These are phyloP conservation scores for Oryza meyeriana DNA, from an alignment of 176 grass and related monocot species.

Conservation along the genomic window DNA sequence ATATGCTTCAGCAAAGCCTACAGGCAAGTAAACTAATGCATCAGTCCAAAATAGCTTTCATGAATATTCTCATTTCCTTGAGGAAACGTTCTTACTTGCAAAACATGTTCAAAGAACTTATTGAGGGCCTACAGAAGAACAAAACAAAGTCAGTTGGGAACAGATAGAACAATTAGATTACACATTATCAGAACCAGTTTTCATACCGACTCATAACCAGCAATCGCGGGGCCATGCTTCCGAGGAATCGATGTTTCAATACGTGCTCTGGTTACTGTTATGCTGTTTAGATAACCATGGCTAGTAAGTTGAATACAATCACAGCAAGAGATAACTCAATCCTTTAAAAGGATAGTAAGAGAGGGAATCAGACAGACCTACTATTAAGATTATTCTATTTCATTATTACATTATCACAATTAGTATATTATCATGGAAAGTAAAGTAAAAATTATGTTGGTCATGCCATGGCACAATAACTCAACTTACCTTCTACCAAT, in stretches of 20 bases:
- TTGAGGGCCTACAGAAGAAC: slow-evolving; percentile 75
- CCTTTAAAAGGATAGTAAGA: slow-evolving; percentile 16
- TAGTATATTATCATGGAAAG: neutral
- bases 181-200: neutral
- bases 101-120: slow-evolving; percentile 94
- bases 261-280: slow-evolving; percentile 75
- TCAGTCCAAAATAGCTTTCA: slow-evolving; percentile 9
- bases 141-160: slow-evolving; percentile 34
- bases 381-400: neutral
- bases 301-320: slow-evolving; percentile 19
- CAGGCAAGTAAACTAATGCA: slow-evolving; percentile 34
- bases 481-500: slow-evolving; percentile 74
- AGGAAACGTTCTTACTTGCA: slow-evolving; percentile 52
- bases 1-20: slow-evolving; percentile 86
- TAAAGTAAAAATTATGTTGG: slow-evolving; percentile 15
- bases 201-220: slow-evolving; percentile 87
- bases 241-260: slow-evolving; percentile 91
- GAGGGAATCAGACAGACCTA: neutral
- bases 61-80: slow-evolving; percentile 16
- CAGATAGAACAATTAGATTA: neutral
- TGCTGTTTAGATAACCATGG: slow-evolving; percentile 54
- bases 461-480: neutral
- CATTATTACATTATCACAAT: neutral
- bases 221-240: slow-evolving; percentile 94
- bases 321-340: neutral